Base-by-base conservation (phyloP, 2,329 filamentous ascomycete genomes). In the Harringtonia aguacate region DNA sequence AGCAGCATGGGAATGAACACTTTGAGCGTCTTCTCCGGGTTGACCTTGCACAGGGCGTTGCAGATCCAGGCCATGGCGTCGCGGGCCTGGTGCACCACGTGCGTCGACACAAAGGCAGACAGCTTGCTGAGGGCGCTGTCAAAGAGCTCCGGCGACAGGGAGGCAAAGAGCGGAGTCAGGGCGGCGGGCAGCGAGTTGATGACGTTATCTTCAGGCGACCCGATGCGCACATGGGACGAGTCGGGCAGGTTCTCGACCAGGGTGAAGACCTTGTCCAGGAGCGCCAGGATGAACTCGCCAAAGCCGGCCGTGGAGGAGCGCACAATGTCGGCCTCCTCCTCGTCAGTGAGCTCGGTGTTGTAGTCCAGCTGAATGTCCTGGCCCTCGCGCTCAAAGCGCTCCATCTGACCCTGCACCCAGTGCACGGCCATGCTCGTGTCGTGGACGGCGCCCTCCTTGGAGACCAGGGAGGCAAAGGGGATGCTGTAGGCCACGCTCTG, bases 1-100 rank as follows among this genome's bases (percentile, higher is more conserved):
- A 94, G 84, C 43, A 97, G 72, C 68, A 95, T 87, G 1, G 92
- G 92, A 28, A 98, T 74, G 44, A 98, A 84, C 14, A 87, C 79
- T 58, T 89, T 92, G 41, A 98, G 70, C 1, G 92, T 88, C 66
- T 95, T 95, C 59, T 90, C 81, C 0, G 94, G 89, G 54, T 94
- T 86, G 53, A 94, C 87, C 64, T 97, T 97, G 72, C 92, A 95
- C 21, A 98, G 72, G 1, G 87, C 86, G 61, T 95, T 97, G 64
- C 90, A 86, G 43, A 97, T 97, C 73, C 95, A 98, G 1, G 94
- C 92, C 84, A 98, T 95, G 8, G 92, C 90, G 69, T 98, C 92
- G 52, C 90, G 75, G 43, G 92, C 90, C 63, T 97, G 92, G 55
- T 98, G 89, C 17, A 98, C 90, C 39, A 98, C 92, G 65, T 97